Evolutionary conservation across 352 stramenopile species (phyloP).

Genomic region (Pilasporangium apinafurcum): DNA sequence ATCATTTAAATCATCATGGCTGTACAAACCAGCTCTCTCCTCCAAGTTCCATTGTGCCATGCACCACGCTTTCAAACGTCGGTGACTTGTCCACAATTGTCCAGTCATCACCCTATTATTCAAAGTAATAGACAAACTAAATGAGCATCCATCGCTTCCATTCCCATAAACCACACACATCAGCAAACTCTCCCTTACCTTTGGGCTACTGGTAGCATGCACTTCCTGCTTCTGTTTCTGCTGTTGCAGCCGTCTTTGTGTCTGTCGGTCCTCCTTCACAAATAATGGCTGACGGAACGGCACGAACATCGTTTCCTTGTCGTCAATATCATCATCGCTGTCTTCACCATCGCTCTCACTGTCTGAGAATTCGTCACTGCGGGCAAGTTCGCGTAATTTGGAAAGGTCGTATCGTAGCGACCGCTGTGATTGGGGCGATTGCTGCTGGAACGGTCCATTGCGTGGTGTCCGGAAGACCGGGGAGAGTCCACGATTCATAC

Average conservation of each 20-base stretch:
- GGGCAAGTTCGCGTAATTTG: constrained; percentile 60
- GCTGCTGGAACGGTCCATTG: too few species aligned
- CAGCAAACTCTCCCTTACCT: constrained; percentile 15
- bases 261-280: constrained; percentile 15
- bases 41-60: constrained; percentile 32
- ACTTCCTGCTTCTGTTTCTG: constrained; percentile 18
- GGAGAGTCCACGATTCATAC: constrained; percentile 39
- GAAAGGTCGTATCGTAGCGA: constrained; percentile 48
- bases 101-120: constrained; percentile 60
- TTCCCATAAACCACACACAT: too few species aligned
- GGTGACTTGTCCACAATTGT: constrained; percentile 75
- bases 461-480: constrained; percentile 45
- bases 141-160: too few species aligned
- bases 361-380: constrained; percentile 79
- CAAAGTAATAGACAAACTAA: not conserved
- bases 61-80: constrained; percentile 49
- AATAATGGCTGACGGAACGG: constrained; percentile 32
- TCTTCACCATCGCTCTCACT: constrained; percentile 72
- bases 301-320: constrained; percentile 46
- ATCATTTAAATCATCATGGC: not conserved
- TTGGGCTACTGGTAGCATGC: constrained; percentile 33
- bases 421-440: too few species aligned
- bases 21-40: constrained; percentile 47
- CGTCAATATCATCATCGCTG: constrained; percentile 45
- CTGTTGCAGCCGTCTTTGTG: constrained; percentile 16